Conservation (phyloP, 768 basidiomycete species). For the Kwoniella dendrophila region DNA sequence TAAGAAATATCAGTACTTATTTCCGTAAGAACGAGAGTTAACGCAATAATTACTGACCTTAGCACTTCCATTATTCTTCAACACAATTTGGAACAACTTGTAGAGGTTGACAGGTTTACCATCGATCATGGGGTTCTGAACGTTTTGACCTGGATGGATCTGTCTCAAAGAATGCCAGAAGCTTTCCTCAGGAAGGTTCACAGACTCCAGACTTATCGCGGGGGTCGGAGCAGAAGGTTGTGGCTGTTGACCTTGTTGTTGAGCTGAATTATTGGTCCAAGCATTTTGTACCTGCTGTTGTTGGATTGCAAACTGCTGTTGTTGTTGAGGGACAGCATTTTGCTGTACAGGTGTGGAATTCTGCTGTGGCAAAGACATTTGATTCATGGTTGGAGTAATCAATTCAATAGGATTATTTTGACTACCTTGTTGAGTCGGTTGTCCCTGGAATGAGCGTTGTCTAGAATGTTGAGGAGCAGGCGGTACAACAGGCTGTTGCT, state of each 20-base stretch:
- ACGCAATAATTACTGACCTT: slow-evolving; percentile 21
- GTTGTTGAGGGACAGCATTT: slow-evolving; percentile 16
- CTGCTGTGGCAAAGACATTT: slow-evolving; percentile 12
- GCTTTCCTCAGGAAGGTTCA: slow-evolving; percentile 29
- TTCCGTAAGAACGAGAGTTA: neutral
- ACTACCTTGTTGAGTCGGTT: slow-evolving; percentile 25
- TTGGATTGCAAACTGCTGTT: too few relatives aligned
- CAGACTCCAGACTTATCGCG: slow-evolving; percentile 19
- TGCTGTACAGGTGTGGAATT: slow-evolving; percentile 25
- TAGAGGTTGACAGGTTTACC: slow-evolving; percentile 33
- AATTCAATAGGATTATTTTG: slow-evolving; percentile 44
- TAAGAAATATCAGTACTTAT: slow-evolving; percentile 11
- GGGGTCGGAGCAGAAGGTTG: slow-evolving; percentile 14
- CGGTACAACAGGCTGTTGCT: slow-evolving; percentile 17
- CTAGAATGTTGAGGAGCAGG: slow-evolving; percentile 13
- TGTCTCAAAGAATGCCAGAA: slow-evolving; percentile 15
- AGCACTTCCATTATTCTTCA: slow-evolving; percentile 38
- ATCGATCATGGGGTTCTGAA: slow-evolving; percentile 34
- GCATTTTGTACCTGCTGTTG: too few relatives aligned
- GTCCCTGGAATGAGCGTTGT: slow-evolving; percentile 15
- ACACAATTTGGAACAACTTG: slow-evolving; percentile 37
- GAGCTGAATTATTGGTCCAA: too few relatives aligned
- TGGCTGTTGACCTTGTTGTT: slow-evolving; percentile 12
- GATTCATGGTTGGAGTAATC: slow-evolving; percentile 30
- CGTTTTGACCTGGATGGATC: slow-evolving; percentile 16